These are phyloP conservation scores for Rugosomyces carneus DNA, from an alignment of 1,284 basidiomycete genomes.

Conservation along the genomic window DNA sequence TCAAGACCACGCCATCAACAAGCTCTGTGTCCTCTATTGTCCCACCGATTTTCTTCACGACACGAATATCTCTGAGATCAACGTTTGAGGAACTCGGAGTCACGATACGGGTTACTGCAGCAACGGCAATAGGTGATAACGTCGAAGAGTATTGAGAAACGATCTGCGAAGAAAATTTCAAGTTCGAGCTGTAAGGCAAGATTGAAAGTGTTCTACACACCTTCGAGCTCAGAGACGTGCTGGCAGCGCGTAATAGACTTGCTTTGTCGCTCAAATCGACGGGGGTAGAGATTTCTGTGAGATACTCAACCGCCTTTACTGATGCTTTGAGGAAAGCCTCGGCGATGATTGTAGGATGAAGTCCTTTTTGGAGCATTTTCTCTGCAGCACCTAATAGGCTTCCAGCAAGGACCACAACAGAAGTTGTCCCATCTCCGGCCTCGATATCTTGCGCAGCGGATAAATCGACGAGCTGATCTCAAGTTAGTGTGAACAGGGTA, in stretches of 20 bases:
- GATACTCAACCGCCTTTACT: conserved; percentile 88
- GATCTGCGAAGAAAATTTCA: conserved; percentile 52
- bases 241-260: conserved; percentile 86
- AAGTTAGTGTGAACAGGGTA: conserved; percentile 1
- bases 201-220: conserved; percentile 31
- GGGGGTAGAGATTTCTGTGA: conserved; percentile 90
- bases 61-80: conserved; percentile 92
- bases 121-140: conserved; percentile 94
- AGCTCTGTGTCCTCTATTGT: conserved; percentile 99
- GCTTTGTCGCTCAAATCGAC: conserved; percentile 89
- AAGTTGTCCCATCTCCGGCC: conserved; percentile 99
- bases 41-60: conserved; percentile 98
- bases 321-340: conserved; percentile 95
- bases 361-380: conserved; percentile 95
- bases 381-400: conserved; percentile 92
- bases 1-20: conserved; percentile 92
- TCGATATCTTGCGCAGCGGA: conserved; percentile 98
- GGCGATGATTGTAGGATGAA: conserved; percentile 97
- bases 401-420: conserved; percentile 95
- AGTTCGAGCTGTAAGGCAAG: background rate
- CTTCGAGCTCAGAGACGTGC: conserved; percentile 96
- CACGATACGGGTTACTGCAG: conserved; percentile 89
- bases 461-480: conserved; percentile 83
- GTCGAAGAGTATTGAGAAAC: conserved; percentile 99
- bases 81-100: conserved; percentile 88